These are phyloP conservation scores for Ogataea thermomethanolica DNA, from an alignment of 805 yeast species.

Conservation along the genomic window DNA sequence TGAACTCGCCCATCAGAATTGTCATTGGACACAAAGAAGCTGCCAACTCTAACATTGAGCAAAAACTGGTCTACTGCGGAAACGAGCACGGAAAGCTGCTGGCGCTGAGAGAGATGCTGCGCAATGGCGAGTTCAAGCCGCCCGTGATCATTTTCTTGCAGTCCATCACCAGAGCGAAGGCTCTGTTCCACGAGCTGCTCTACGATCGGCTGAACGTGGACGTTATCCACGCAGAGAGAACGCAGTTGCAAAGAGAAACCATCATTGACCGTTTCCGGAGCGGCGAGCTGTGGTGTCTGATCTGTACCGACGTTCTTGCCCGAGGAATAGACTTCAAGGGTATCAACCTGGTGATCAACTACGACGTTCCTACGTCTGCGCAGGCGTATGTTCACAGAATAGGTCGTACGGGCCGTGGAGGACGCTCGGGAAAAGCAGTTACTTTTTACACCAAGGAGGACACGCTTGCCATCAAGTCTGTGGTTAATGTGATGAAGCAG, in stretches of 20 bases:
- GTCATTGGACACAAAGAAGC: slow-evolving; percentile 93
- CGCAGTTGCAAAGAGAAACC: slow-evolving; percentile 81
- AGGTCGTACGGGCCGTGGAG: slow-evolving; percentile 98
- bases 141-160: slow-evolving; percentile 92
- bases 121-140: slow-evolving; percentile 81
- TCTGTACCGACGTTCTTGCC: slow-evolving; percentile 93
- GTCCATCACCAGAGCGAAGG: slow-evolving; percentile 90
- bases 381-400: slow-evolving; percentile 96
- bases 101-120: slow-evolving; percentile 85
- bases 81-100: slow-evolving; percentile 92
- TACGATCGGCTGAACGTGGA: slow-evolving; percentile 93
- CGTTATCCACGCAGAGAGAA: slow-evolving; percentile 92
- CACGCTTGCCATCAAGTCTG: slow-evolving; percentile 66
- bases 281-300: slow-evolving; percentile 94
- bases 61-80: slow-evolving; percentile 81
- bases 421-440: slow-evolving; percentile 78
- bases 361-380: slow-evolving; percentile 92
- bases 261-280: slow-evolving; percentile 79
- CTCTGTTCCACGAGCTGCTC: slow-evolving; percentile 85
- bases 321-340: slow-evolving; percentile 98
- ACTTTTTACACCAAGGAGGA: slow-evolving; percentile 95
- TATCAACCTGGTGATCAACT: slow-evolving; percentile 88
- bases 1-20: slow-evolving; percentile 81
- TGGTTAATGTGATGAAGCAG: slow-evolving; percentile 92
- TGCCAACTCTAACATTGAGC: slow-evolving; percentile 80